Conservation (phyloP, 371 early-diverging fungal species). For the Circinella minor region DNA sequence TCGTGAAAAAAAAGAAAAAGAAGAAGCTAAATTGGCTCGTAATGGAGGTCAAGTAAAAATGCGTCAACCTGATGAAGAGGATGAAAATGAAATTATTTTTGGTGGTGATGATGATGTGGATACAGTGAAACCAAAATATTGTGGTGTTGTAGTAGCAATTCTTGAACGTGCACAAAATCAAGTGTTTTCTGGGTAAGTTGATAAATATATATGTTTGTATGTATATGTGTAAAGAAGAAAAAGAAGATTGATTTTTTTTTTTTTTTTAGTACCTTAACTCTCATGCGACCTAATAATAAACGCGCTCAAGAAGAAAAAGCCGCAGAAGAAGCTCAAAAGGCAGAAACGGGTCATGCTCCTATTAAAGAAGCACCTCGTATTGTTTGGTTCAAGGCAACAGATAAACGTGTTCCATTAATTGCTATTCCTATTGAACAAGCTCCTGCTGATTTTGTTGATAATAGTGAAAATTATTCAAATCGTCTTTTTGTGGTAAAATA, state of each 20-base stretch:
- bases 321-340: constrained; percentile 38
- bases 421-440: constrained; percentile 76
- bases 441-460: constrained; percentile 68
- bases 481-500: constrained; percentile 49
- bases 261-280: constrained; percentile 47
- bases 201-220: neutral
- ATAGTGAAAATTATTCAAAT: constrained; percentile 58
- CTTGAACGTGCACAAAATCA: constrained; percentile 67
- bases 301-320: constrained; percentile 56
- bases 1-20: constrained; percentile 59
- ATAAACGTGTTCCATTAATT: constrained; percentile 81
- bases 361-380: constrained; percentile 54
- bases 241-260: too few species aligned
- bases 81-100: constrained; percentile 54
- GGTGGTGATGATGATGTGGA: constrained; percentile 63
- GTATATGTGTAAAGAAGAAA: too few species aligned
- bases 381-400: constrained; percentile 88
- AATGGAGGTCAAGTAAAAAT: constrained; percentile 48
- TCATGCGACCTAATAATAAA: constrained; percentile 64
- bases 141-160: constrained; percentile 71
- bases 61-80: constrained; percentile 53
- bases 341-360: constrained; percentile 25
- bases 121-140: constrained; percentile 63
- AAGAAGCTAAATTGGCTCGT: constrained; percentile 55
- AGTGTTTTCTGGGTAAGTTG: constrained; percentile 60